Conservation (phyloP, 2,329 filamentous ascomycete genomes). For the Dothideomycetidae sp. region DNA sequence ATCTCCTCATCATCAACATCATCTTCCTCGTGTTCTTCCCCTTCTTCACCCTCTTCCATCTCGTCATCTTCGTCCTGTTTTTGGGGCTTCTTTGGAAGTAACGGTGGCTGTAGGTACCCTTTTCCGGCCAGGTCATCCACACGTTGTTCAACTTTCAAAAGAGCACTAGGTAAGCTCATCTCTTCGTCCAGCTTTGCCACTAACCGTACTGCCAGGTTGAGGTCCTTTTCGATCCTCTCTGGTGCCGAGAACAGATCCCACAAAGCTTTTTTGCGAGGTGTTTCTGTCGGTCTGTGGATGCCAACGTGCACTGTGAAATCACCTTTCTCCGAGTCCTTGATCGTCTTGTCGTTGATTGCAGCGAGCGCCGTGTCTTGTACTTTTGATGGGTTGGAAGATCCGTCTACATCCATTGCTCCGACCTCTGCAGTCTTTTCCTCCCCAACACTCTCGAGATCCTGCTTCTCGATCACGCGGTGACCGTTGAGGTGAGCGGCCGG, state of each 20-base stretch:
- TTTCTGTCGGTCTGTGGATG: slow-evolving; percentile 75
- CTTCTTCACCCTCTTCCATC: slow-evolving; percentile 49
- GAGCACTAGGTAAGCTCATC: slow-evolving; percentile 63
- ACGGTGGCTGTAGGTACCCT: slow-evolving; percentile 59
- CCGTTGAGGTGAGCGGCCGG: slow-evolving; percentile 56
- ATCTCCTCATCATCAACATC: slow-evolving; percentile 85
- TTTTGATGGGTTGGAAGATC: slow-evolving; percentile 18
- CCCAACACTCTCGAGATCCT: too few relatives aligned
- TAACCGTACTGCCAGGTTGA: slow-evolving; percentile 67
- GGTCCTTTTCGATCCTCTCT: slow-evolving; percentile 81
- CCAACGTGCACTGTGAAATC: slow-evolving; percentile 97
- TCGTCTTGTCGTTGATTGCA: slow-evolving; percentile 94
- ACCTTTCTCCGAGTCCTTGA: slow-evolving; percentile 82
- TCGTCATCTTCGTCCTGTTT: slow-evolving; percentile 52
- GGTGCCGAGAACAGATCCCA: slow-evolving; percentile 95
- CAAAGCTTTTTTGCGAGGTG: slow-evolving; percentile 82
- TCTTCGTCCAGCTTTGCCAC: slow-evolving; percentile 76
- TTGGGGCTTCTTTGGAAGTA: slow-evolving; percentile 35
- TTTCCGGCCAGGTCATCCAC: slow-evolving; percentile 67
- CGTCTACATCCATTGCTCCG: slow-evolving; percentile 13
- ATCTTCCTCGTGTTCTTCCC: slow-evolving; percentile 62
- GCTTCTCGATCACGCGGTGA: slow-evolving; percentile 32
- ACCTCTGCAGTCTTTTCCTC: slow-evolving; percentile 32
- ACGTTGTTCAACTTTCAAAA: slow-evolving; percentile 70
- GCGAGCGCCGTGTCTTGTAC: slow-evolving; percentile 63